phyloP scores from a whole-genome alignment of 2,329 filamentous ascomycete genomes.

The Didymella keratinophila region DNA sequence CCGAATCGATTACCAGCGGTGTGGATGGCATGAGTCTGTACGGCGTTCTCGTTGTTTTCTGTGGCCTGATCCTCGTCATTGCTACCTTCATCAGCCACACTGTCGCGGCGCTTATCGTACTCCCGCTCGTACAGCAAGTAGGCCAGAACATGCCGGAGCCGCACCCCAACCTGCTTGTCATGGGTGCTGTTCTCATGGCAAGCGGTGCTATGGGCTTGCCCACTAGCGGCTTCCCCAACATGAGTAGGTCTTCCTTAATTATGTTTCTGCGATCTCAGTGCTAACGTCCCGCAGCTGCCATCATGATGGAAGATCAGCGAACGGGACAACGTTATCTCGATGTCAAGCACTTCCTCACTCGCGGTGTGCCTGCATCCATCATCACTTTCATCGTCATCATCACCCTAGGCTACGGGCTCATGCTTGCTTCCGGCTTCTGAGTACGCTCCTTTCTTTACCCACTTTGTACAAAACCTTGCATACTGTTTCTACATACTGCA shows the following conservation, averaged over 20 bases:
- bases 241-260: slow-evolving; percentile 76
- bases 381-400: slow-evolving; percentile 83
- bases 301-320: slow-evolving; percentile 96
- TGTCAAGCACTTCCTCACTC: slow-evolving; percentile 92
- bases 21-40: slow-evolving; percentile 86
- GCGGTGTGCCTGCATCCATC: slow-evolving; percentile 88
- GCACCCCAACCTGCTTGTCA: slow-evolving; percentile 92
- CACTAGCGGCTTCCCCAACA: slow-evolving; percentile 96
- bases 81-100: slow-evolving; percentile 99
- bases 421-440: slow-evolving; percentile 76
- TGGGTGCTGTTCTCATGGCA: slow-evolving; percentile 95
- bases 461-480: slow-evolving; percentile 11
- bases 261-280: neutral
- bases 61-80: slow-evolving; percentile 83
- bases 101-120: slow-evolving; percentile 91
- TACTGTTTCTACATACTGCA: slow-evolving; percentile 9
- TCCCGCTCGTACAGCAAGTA: slow-evolving; percentile 88
- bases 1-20: slow-evolving; percentile 73
- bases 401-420: slow-evolving; percentile 88
- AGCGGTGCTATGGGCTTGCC: slow-evolving; percentile 97
- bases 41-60: slow-evolving; percentile 84
- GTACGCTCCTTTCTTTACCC: neutral
- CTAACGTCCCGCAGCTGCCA: slow-evolving; percentile 71
- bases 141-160: slow-evolving; percentile 84
- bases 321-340: slow-evolving; percentile 90